Percentiles rank a stretch among this genome's conserved stretches.
These are phyloP conservation scores for Nymphaea colorata DNA, from an alignment of 164 flowering plant genomes.

Conservation along the genomic window DNA sequence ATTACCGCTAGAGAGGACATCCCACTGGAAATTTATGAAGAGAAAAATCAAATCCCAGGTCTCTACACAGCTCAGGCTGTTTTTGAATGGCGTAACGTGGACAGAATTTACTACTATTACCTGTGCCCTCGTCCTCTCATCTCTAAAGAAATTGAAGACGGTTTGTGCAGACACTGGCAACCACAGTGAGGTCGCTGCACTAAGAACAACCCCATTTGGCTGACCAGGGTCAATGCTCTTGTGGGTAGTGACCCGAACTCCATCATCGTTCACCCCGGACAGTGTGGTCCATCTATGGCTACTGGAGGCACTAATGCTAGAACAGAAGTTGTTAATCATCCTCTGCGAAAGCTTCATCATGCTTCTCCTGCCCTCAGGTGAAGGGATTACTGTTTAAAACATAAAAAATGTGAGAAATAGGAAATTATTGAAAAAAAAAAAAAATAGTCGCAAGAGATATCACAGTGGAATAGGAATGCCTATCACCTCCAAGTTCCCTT, in stretches of 20 bases:
- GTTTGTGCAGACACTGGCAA: conserved; percentile 37
- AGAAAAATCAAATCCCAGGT: neutral
- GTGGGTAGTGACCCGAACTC: conserved; percentile 38
- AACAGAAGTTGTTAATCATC: conserved; percentile 56
- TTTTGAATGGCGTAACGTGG: neutral
- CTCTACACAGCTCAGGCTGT: neutral
- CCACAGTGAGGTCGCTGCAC: conserved; percentile 71
- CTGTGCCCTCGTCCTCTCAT: conserved; percentile 22
- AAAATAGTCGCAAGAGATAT: neutral
- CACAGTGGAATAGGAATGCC: neutral
- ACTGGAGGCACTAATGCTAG: conserved; percentile 47
- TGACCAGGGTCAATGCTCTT: conserved; percentile 52
- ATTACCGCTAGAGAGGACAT: conserved; percentile 51
- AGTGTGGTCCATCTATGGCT: conserved; percentile 47
- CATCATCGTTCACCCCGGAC: conserved; percentile 27
- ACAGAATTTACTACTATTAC: conserved; percentile 3
- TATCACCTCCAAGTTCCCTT: conserved; percentile 13
- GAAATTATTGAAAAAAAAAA: neutral
- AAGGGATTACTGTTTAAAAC: conserved; percentile 18
- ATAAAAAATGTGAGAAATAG: neutral
- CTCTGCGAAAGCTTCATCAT: conserved; percentile 56
- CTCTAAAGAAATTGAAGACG: conserved; percentile 51
- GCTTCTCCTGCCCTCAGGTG: conserved; percentile 37
- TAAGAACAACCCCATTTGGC: conserved; percentile 53
- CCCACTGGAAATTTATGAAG: conserved; percentile 41